phyloP scores from a whole-genome alignment of 2,329 filamentous ascomycete genomes.

The Colletotrichum scovillei region DNA sequence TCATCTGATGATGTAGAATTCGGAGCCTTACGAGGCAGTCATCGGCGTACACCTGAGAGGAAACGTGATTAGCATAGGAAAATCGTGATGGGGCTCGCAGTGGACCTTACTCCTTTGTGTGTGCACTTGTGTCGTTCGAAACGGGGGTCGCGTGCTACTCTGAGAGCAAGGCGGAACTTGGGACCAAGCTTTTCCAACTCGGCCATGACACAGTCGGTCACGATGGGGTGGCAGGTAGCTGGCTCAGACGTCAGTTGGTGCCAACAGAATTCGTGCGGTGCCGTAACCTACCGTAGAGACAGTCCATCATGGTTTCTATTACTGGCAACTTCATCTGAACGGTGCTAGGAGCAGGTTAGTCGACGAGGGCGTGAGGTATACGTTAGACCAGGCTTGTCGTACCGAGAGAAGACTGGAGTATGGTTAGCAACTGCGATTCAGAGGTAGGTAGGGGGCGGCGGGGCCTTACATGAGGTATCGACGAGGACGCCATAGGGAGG shows the following conservation, averaged over 20 bases:
- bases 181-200: constrained; percentile 54
- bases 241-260: background rate
- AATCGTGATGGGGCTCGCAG: background rate
- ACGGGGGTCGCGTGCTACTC: constrained; percentile 89
- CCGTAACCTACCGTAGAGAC: constrained; percentile 67
- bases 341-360: constrained; percentile 54
- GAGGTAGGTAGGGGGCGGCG: background rate
- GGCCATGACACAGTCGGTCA: constrained; percentile 70
- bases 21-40: constrained; percentile 33
- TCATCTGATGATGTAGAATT: background rate
- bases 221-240: constrained; percentile 88
- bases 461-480: constrained; percentile 65
- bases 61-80: background rate
- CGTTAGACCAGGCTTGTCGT: background rate
- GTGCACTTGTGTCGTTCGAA: constrained; percentile 90
- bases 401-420: constrained; percentile 4
- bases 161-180: constrained; percentile 87
- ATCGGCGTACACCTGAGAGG: constrained; percentile 69
- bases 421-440: background rate
- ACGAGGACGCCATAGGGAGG: constrained; percentile 85
- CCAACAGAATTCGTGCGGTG: background rate
- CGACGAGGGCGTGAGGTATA: background rate
- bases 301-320: constrained; percentile 91
- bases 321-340: constrained; percentile 92
- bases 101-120: constrained; percentile 76